These are phyloP conservation scores for Hymenoscyphus occultus DNA, from an alignment of 2,329 filamentous ascomycete species.

Conservation along the genomic window DNA sequence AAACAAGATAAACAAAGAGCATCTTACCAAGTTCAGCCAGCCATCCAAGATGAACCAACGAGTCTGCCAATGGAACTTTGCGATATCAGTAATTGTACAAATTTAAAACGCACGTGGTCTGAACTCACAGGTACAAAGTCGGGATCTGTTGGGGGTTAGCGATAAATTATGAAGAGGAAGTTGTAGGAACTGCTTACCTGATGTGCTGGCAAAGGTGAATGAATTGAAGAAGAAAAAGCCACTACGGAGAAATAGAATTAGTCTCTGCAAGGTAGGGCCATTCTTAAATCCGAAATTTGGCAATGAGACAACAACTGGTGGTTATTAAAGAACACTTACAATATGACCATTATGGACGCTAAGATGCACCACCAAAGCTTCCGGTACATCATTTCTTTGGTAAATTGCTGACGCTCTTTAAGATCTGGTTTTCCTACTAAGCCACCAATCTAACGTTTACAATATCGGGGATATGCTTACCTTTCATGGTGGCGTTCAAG, in stretches of 20 bases:
- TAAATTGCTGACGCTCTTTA: constrained; percentile 87
- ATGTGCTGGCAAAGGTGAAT: constrained; percentile 70
- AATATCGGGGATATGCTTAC: neutral
- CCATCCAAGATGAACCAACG: constrained; percentile 97
- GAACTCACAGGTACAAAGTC: constrained; percentile 71
- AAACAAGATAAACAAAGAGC: neutral
- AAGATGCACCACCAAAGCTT: constrained; percentile 99
- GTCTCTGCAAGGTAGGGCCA: neutral
- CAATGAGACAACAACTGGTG: neutral
- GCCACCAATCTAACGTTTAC: neutral
- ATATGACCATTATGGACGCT: constrained; percentile 88
- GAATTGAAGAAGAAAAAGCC: constrained; percentile 99
- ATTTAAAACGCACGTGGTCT: neutral
- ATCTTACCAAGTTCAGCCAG: constrained; percentile 82
- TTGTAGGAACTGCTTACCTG: neutral
- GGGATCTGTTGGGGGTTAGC: constrained; percentile 63
- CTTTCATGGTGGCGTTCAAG: constrained; percentile 86
- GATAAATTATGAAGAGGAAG: neutral
- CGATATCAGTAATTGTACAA: neutral
- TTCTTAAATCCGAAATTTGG: neutral
- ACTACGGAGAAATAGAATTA: constrained; percentile 8
- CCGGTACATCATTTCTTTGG: constrained; percentile 94
- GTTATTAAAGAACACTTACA: constrained; percentile 38
- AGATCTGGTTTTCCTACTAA: constrained; percentile 54
- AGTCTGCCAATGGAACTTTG: constrained; percentile 83